Percentiles rank a stretch among this genome's conserved stretches.
Conservation (phyloP, 2,329 filamentous ascomycete genomes). For the Nannizzia gypsea region DNA sequence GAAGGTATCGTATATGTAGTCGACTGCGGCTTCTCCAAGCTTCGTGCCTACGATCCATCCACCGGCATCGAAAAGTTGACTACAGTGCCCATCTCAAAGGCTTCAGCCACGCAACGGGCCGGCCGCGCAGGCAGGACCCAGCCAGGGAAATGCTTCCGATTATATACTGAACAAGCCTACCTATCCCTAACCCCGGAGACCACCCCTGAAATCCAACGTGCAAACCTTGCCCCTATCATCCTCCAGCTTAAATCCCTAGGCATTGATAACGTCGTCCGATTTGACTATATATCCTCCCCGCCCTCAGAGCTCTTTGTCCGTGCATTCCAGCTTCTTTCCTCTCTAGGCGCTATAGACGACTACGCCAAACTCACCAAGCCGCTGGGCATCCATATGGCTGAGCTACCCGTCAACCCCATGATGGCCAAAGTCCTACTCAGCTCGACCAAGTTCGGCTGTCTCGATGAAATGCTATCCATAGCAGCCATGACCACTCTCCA, state of each 20-base stretch:
- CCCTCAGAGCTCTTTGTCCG: conserved; percentile 74
- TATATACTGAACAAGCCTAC: conserved; percentile 73
- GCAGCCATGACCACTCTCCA: conserved; percentile 88
- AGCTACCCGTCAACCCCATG: conserved; percentile 88
- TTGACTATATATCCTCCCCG: conserved; percentile 77
- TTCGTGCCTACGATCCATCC: conserved; percentile 69
- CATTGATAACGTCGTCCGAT: conserved; percentile 85
- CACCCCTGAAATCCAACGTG: conserved; percentile 81
- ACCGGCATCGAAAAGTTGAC: conserved; percentile 84
- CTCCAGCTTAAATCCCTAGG: conserved; percentile 89
- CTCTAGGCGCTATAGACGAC: conserved; percentile 73
- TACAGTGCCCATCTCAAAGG: conserved; percentile 71
- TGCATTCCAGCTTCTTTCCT: conserved; percentile 77
- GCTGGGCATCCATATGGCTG: conserved; percentile 81
- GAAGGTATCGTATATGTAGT: conserved; percentile 84
- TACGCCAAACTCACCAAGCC: conserved; percentile 85
- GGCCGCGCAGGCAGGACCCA: conserved; percentile 81
- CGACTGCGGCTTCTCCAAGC: conserved; percentile 82
- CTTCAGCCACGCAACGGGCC: conserved; percentile 81
- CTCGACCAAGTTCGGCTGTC: conserved; percentile 61
- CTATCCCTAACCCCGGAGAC: conserved; percentile 57
- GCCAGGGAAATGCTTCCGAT: conserved; percentile 83
- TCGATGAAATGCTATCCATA: conserved; percentile 79
- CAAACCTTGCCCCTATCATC: conserved; percentile 76
- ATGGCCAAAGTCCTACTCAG: conserved; percentile 79